Conservation (phyloP, 768 basidiomycete species). For the Rubroboletus pulcherrimus region DNA sequence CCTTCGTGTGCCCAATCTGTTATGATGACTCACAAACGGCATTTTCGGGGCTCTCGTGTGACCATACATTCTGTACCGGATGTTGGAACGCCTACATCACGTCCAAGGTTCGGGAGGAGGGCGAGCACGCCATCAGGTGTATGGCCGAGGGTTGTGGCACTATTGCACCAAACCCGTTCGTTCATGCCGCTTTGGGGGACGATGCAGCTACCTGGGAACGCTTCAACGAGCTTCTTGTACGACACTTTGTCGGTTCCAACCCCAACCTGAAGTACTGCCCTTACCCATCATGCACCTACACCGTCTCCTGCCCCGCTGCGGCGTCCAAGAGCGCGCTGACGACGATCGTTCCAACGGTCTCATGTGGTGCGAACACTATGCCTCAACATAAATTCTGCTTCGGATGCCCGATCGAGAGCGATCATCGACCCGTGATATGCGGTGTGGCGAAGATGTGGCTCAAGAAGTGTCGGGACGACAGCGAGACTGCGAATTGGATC, state of each 20-base stretch:
- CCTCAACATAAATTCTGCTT: conserved; percentile 85
- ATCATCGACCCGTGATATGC: conserved; percentile 92
- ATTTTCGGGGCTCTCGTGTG: conserved; percentile 73
- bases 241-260: conserved; percentile 86
- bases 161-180: conserved; percentile 60
- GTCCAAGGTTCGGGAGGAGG: conserved; percentile 81
- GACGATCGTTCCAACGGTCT: conserved; percentile 83
- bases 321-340: conserved; percentile 70
- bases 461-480: conserved; percentile 96
- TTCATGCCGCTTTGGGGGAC: conserved; percentile 53
- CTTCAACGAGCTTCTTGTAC: conserved; percentile 83
- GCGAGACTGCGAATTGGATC: conserved; percentile 99
- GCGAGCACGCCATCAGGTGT: conserved; percentile 67
- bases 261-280: conserved; percentile 90
- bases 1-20: conserved; percentile 92
- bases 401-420: conserved; percentile 82
- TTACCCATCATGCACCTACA: conserved; percentile 89
- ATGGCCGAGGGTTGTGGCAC: conserved; percentile 77
- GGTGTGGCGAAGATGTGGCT: conserved; percentile 88
- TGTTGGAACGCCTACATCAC: conserved; percentile 82
- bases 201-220: conserved; percentile 56
- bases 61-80: conserved; percentile 75
- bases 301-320: conserved; percentile 86
- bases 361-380: conserved; percentile 65
- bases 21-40: conserved; percentile 75